Base-by-base conservation (phyloP, 2,329 filamentous ascomycete species). In the Juglanconis oblonga region DNA sequence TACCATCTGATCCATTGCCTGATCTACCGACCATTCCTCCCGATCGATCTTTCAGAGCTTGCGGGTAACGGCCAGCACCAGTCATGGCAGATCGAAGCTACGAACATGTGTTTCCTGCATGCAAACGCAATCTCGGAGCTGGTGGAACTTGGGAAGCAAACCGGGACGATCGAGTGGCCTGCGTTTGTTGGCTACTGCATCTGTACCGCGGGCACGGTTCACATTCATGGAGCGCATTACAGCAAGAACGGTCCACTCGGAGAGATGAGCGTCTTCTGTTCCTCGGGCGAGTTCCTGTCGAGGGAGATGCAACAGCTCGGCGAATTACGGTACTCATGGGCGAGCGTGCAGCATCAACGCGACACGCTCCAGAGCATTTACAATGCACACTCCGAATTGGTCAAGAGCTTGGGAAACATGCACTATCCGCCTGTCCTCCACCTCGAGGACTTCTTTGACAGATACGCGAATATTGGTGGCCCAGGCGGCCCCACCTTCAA, bases 1-100 rank as follows among this genome's bases (percentile, higher is more conserved):
- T 96, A 95, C 67, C 92, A 96, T 69, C 80, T 95, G 13, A 88
- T 95, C 49, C 90, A 96, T 73, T 96, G 91, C 69, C 79, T 96
- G 53, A 88, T 96, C 48, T 96, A 96, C 70, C 85, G 92, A 14
- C 91, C 91, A 0, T 96, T 96, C 72, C 79, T 96, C 5, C 92
- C 92, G 0, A 89, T 96, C 63, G 90, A 96, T 71, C 79, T 96
- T 3, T 85, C 88, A 31, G 92, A 96, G 71, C 82, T 96, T 6
- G 85, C 90, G 11, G 89, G 90, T 13, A 88, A 85, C 0, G 90
- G 90, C 1, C 91, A 96, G 68, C 90, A 96, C 66, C 91, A 96
- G 70, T 93, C 90, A 33, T 96, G 92, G 92, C 92, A 96, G 70
- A 94, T 96, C 52, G 91, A 96, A 71, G 91, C 92, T 0, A 96